Percentiles rank a stretch among this genome's conserved stretches.
phyloP scores from a whole-genome alignment of 1,284 basidiomycete species.

The Ustilago trichophora region DNA sequence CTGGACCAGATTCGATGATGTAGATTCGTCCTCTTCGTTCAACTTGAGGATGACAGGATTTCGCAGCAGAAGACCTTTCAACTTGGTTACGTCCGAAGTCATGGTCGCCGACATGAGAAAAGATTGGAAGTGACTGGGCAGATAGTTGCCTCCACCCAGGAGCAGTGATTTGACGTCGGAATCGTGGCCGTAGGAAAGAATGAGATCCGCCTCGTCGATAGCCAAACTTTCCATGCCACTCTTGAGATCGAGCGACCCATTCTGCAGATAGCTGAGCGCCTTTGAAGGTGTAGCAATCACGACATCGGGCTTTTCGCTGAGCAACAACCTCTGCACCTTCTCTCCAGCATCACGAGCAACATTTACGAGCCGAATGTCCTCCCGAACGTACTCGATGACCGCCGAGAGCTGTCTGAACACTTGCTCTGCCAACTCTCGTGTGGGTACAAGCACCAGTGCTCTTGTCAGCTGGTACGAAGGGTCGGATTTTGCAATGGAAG shows the following conservation, averaged over 20 bases:
- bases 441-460: slow-evolving; percentile 89
- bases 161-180: slow-evolving; percentile 88
- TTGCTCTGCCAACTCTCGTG: slow-evolving; percentile 91
- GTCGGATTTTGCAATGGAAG: slow-evolving; percentile 66
- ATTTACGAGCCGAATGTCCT: slow-evolving; percentile 77
- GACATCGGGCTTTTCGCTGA: slow-evolving; percentile 90
- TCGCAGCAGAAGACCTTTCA: slow-evolving; percentile 86
- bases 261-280: slow-evolving; percentile 79
- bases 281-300: slow-evolving; percentile 90
- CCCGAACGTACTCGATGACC: slow-evolving; percentile 79
- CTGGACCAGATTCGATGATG: slow-evolving; percentile 49
- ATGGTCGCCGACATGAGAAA: slow-evolving; percentile 98
- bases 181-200: slow-evolving; percentile 94
- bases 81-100: slow-evolving; percentile 89
- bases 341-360: slow-evolving; percentile 73
- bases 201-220: slow-evolving; percentile 97
- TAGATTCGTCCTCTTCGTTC: slow-evolving; percentile 40
- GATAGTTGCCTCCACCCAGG: slow-evolving; percentile 71
- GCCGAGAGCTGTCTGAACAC: slow-evolving; percentile 77
- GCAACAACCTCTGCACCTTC: slow-evolving; percentile 81
- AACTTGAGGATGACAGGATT: slow-evolving; percentile 76
- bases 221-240: slow-evolving; percentile 81
- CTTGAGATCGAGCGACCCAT: slow-evolving; percentile 70
- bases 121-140: slow-evolving; percentile 90
- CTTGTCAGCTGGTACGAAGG: slow-evolving; percentile 74